Evolutionary conservation across 495 filamentous ascomycete genomes (phyloP), one percentile per base, ranked within the genome.

Genomic region (Tuber brumale): DNA sequence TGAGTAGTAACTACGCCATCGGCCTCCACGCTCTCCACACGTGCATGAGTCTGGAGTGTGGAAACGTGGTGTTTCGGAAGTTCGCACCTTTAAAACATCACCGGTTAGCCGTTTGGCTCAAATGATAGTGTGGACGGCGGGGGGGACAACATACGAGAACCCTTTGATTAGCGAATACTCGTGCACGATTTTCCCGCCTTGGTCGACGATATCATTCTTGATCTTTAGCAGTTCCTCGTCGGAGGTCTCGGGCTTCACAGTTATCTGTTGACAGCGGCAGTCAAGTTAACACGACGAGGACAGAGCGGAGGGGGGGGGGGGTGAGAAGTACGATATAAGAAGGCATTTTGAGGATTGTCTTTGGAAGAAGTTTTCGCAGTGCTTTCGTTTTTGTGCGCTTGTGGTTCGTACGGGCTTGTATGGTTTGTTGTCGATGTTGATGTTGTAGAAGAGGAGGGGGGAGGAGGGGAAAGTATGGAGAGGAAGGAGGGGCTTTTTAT

Each of bases 91-190:
- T 74, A 61, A 16, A 2, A 57, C 18, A 70, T n/a, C 37, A 0
- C 46, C 21, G 39, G 4, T n/a, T 72, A 3, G 46, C 4, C 14
- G 8, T 9, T 27, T 16, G 57, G 51, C 35, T 72, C 21, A 48
- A 75, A 61, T 6, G 70, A 61, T 44, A 10, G 6, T 42, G 9
- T 42, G 9, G 41, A 8, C 9, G 3, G 9, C 41, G 41, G 75
- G 70, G 70, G 75, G 35, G 80, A 27, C 42, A 37, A 82, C 92
- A 81, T 89, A 97, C 95, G 91, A 90, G 87, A 97, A 97, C 57
- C 92, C 93, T 85, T 93, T 95, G 86, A 96, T 93, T 77, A 98
- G 83, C 51, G 84, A 90, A 87, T 92, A 97, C 82, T 94, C 92
- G 79, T 94, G 89, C 72, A 85, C 89, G 85, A 97, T 94, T 82